Conservation (phyloP, 2,329 filamentous ascomycete species). For the Dendryphion nanum region DNA sequence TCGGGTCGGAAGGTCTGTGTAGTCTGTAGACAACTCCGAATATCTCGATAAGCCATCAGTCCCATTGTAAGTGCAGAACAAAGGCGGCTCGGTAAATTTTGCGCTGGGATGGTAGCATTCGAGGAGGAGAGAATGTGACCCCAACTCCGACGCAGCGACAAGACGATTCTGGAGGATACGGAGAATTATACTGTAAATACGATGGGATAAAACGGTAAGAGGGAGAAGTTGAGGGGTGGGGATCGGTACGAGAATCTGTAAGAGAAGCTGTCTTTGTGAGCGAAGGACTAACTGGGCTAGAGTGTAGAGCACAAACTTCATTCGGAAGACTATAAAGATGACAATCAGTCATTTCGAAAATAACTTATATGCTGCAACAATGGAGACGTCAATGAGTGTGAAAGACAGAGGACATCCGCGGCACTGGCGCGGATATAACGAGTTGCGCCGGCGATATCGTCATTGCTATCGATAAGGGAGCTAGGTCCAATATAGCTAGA, state of each 20-base stretch:
- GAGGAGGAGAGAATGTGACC: constrained; percentile 67
- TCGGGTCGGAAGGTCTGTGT: constrained; percentile 25
- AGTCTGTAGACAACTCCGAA: neutral
- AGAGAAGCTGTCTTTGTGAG: constrained; percentile 38
- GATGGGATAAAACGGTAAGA: constrained; percentile 59
- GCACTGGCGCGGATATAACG: too few species aligned
- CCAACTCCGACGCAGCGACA: constrained; percentile 55
- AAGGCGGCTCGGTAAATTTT: constrained; percentile 66
- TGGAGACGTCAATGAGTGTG: neutral
- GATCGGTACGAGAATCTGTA: constrained; percentile 43
- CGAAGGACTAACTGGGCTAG: constrained; percentile 1
- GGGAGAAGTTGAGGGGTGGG: constrained; percentile 48
- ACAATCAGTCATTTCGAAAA: constrained; percentile 24
- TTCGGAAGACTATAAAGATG: constrained; percentile 38
- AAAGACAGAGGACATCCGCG: too few species aligned
- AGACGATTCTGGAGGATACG: constrained; percentile 66
- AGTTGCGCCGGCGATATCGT: too few species aligned
- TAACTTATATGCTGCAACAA: constrained; percentile 4
- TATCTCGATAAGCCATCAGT: constrained; percentile 56
- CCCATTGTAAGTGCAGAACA: constrained; percentile 66
- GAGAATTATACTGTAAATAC: constrained; percentile 62
- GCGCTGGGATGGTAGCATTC: constrained; percentile 75
- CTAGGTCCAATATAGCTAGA: too few species aligned
- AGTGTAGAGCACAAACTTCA: constrained; percentile 22
- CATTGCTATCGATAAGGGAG: too few species aligned